Base-by-base conservation (phyloP, 2,329 filamentous ascomycete genomes). In the Dothistroma septosporum region DNA sequence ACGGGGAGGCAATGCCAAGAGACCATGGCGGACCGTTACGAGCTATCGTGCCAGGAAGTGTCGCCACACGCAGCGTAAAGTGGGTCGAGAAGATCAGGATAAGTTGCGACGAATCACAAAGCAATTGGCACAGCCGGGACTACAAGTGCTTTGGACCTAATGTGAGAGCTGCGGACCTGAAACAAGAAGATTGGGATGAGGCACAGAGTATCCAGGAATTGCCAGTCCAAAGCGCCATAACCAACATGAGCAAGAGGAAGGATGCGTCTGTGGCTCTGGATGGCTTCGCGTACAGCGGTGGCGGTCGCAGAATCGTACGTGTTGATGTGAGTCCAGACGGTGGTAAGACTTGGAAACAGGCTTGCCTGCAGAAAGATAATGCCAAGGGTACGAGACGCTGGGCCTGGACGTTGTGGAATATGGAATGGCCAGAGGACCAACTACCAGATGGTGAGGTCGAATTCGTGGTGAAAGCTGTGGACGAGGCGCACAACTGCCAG, bases 281-380 rank as follows among this genome's bases (percentile, higher is more conserved):
- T 55, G 87, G 87, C 0, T 90, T 88, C 70, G 87, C 87, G 1
- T 88, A 87, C 69, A 86, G 85, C 0, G 87, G 87, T 31, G 87
- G 87, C 49, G 87, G 87, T 1, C 81, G 85, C 33, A 80, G 80
- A 69, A 86, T 89, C 63, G 80, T 86, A 50, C 83, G 87, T n/a
- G 86, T 90, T 2, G 87, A 90, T 65, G 76, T 89, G 33, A 86
- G 82, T 60, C 76, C 85, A 32, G 86, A 90, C 68, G 83, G 82
- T 24, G 87, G 87, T 44, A 77, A 76, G 58, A 84, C 81, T 1
- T 89, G 87, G 87, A 80, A 83, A 57, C 85, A 88, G 68, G 87
- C 87, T 8, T 74, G 79, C 56, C 78, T 88, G 24, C 71, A 86
- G 1, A 79, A 83, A 56, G 82, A 85, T 66, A 76, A 78, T 48